These are phyloP conservation scores for Talaromyces albobiverticillius DNA, from an alignment of 2,329 filamentous ascomycete genomes.

Conservation along the genomic window DNA sequence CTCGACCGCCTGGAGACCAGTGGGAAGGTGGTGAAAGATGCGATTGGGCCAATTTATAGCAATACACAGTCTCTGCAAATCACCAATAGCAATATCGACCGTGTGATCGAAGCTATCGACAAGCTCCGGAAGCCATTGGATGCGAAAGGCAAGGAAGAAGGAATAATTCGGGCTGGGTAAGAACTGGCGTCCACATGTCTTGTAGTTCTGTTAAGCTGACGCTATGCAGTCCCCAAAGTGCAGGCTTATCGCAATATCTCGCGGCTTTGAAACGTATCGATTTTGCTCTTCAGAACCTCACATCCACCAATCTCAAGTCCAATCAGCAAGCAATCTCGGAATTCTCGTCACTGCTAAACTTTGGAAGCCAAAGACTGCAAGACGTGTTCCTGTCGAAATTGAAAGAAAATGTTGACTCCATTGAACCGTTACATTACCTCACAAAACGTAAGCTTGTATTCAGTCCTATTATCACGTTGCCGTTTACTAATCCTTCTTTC, in stretches of 20 bases:
- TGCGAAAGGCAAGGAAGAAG: slow-evolving; percentile 86
- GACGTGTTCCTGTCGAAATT: slow-evolving; percentile 77
- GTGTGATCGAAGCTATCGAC: slow-evolving; percentile 81
- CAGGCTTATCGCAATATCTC: slow-evolving; percentile 79
- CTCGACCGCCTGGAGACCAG: slow-evolving; percentile 79
- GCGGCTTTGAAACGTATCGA: slow-evolving; percentile 85
- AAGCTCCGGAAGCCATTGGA: slow-evolving; percentile 86
- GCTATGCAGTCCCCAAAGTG: slow-evolving; percentile 66
- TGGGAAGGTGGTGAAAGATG: slow-evolving; percentile 85
- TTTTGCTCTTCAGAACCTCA: slow-evolving; percentile 79
- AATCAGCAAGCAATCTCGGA: slow-evolving; percentile 88
- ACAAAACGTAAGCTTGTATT: slow-evolving; percentile 67
- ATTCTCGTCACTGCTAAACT: slow-evolving; percentile 71
- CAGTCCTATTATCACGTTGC: not conserved
- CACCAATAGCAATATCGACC: slow-evolving; percentile 86
- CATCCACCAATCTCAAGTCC: slow-evolving; percentile 82
- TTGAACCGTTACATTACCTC: slow-evolving; percentile 89
- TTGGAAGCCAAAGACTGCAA: slow-evolving; percentile 79
- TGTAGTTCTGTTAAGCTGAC: slow-evolving; percentile 16
- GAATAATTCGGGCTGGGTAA: slow-evolving; percentile 77
- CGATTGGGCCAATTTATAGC: slow-evolving; percentile 86
- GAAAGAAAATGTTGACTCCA: slow-evolving; percentile 70
- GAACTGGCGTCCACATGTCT: slow-evolving; percentile 17
- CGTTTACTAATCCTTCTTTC: not conserved
- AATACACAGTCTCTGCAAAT: slow-evolving; percentile 87